Conservation (phyloP, 768 basidiomycete species). For the Tylopilus subfusipes region DNA sequence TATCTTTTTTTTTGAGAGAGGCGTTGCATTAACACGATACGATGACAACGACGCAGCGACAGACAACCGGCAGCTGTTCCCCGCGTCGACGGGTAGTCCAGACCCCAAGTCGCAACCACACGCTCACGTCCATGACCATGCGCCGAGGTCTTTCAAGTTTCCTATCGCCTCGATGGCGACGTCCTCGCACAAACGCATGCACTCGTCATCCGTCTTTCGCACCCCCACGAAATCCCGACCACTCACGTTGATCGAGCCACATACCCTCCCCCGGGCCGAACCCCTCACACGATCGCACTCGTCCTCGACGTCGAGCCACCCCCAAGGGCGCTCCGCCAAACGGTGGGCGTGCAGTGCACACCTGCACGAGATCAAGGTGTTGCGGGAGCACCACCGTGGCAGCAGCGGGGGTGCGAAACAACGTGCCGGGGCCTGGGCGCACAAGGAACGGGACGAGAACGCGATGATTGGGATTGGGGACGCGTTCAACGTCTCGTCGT, state of each 20-base stretch:
- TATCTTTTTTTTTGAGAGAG: neutral
- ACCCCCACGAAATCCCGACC: slow-evolving; percentile 23
- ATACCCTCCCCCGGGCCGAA: slow-evolving; percentile 21
- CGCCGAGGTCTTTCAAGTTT: neutral
- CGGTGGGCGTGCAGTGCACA: slow-evolving; percentile 66
- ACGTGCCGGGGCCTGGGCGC: neutral
- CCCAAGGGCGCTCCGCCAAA: slow-evolving; percentile 37
- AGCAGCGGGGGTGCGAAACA: slow-evolving; percentile 8
- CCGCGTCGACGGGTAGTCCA: neutral
- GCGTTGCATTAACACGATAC: neutral
- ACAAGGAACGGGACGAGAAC: slow-evolving; percentile 15
- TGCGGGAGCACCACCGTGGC: slow-evolving; percentile 11
- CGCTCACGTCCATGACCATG: neutral
- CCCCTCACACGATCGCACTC: slow-evolving; percentile 22
- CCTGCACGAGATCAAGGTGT: slow-evolving; percentile 55
- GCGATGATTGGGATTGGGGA: slow-evolving; percentile 7
- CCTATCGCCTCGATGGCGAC: neutral
- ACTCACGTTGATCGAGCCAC: slow-evolving; percentile 17
- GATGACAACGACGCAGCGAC: neutral
- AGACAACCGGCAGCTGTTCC: neutral
- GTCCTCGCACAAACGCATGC: slow-evolving; percentile 7
- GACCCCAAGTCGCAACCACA: neutral
- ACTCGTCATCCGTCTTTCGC: slow-evolving; percentile 9
- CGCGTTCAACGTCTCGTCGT: slow-evolving; percentile 9
- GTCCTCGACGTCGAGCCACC: slow-evolving; percentile 16